phyloP scores from a whole-genome alignment of 176 grass and related monocot genomes.

The Bothriochloa decipiens region DNA sequence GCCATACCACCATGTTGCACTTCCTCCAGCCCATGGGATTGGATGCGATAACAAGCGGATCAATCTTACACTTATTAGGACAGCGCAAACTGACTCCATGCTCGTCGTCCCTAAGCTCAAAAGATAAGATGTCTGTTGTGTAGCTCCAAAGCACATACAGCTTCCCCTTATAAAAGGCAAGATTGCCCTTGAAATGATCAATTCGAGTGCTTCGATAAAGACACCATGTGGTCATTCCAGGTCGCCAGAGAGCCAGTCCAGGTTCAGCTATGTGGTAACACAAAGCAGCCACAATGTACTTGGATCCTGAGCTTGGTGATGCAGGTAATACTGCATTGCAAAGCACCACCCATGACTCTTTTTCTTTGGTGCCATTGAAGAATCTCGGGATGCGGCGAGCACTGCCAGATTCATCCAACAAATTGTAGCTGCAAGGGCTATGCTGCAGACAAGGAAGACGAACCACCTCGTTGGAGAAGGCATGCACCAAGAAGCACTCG shows the following conservation, averaged over 20 bases:
- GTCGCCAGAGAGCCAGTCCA: slow-evolving; percentile 14
- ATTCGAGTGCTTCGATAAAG: not conserved
- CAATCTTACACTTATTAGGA: too few relatives aligned
- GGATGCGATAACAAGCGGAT: too few relatives aligned
- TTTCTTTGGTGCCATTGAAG: too few relatives aligned
- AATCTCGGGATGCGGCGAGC: fast-evolving
- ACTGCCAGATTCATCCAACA: too few relatives aligned
- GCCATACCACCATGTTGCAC: slow-evolving; percentile 31
- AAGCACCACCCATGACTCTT: too few relatives aligned
- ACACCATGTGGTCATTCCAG: slow-evolving; percentile 20
- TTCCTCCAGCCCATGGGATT: not conserved
- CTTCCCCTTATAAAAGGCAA: slow-evolving; percentile 13
- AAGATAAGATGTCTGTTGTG: too few relatives aligned
- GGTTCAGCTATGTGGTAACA: fast-evolving
- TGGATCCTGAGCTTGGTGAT: not conserved
- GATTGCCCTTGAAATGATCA: not conserved
- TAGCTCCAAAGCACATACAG: not conserved
- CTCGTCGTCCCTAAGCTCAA: too few relatives aligned
- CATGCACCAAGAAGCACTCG: too few relatives aligned
- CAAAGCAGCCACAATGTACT: slow-evolving; percentile 10
- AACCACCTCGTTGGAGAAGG: too few relatives aligned
- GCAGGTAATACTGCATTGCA: not conserved
- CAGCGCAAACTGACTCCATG: too few relatives aligned
- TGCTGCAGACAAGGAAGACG: too few relatives aligned
- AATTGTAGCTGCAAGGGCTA: too few relatives aligned